Conservation (phyloP, 2,329 filamentous ascomycete genomes). For the Aureobasidium vineae region DNA sequence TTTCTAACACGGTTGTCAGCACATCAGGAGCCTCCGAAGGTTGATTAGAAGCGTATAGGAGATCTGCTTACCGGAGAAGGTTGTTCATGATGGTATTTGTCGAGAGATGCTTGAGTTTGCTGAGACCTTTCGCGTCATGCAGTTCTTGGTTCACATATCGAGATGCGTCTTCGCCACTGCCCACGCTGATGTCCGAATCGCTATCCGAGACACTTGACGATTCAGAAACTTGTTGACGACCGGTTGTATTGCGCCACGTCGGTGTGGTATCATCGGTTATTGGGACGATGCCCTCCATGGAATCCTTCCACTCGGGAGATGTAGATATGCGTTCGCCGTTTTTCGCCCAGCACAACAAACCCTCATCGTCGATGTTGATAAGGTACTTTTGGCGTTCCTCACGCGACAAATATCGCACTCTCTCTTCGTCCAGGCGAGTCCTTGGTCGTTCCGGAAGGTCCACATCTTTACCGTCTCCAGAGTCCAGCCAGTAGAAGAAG, state of each 20-base stretch:
- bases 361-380: constrained; percentile 70
- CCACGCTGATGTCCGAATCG: constrained; percentile 44
- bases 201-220: constrained; percentile 35
- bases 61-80: constrained; percentile 56
- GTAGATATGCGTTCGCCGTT: constrained; percentile 77
- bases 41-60: neutral
- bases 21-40: neutral
- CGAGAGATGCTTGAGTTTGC: constrained; percentile 65
- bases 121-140: constrained; percentile 59
- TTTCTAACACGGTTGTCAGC: constrained; percentile 43
- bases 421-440: constrained; percentile 71
- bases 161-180: constrained; percentile 60
- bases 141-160: constrained; percentile 66
- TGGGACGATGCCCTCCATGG: constrained; percentile 61
- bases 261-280: constrained; percentile 45
- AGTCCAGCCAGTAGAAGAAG: constrained; percentile 92
- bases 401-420: constrained; percentile 76
- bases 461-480: constrained; percentile 69
- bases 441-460: constrained; percentile 71
- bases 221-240: constrained; percentile 27
- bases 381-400: constrained; percentile 82
- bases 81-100: constrained; percentile 74
- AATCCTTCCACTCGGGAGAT: constrained; percentile 71
- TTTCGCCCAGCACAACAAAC: constrained; percentile 82
- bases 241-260: constrained; percentile 42